Base-by-base conservation (phyloP, 768 basidiomycete species). In the Pleurotus ostreatus region DNA sequence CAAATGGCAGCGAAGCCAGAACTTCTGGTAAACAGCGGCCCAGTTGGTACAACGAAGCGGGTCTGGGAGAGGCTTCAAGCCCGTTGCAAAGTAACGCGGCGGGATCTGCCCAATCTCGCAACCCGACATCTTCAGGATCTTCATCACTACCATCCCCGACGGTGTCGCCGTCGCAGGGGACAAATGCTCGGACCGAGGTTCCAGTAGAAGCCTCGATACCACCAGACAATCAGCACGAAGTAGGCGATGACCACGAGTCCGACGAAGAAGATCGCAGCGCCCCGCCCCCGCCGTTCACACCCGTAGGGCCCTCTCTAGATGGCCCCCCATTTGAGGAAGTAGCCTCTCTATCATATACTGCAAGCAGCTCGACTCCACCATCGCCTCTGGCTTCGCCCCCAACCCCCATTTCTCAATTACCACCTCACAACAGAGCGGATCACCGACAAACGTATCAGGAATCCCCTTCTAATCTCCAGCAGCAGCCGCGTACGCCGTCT, bases 211-310 rank as follows among this genome's bases (percentile, higher is more conserved):
- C 15, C 12, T 23, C 16, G 16, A 37, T 37, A 22, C 30, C 51
- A 5, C 47, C 40, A 30, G 51, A 44, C 23, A 15, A 46, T 15
- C 57, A 41, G 25, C 56, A 60, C 12, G 51, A 58, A 9, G 56
- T 59, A 37, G 57, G 59, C 3, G 46, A 43, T 4, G 64, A 60
- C 7, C 56, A 44, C 9, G 51, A 53, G n/a, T 37, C 39, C 3
- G 58, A 65, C 25, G 63, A 65, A 18, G 66, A 63, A 13, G 65
- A 68, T 62, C 63, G 34, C 34, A 65, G 57, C 20, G 59, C 54
- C 46, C 70, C 68, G 34, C 78, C 78, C 1, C 78, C 78, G 0
- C 71, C 74, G 6, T 78, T 76, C 60, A 63, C 68, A 12, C 55
- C 70, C 0, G 63, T 68, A 9, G 75, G 68, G 1, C 69, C 74